phyloP scores from a whole-genome alignment of 2,329 filamentous ascomycete genomes.

The Xylaria sp. region DNA sequence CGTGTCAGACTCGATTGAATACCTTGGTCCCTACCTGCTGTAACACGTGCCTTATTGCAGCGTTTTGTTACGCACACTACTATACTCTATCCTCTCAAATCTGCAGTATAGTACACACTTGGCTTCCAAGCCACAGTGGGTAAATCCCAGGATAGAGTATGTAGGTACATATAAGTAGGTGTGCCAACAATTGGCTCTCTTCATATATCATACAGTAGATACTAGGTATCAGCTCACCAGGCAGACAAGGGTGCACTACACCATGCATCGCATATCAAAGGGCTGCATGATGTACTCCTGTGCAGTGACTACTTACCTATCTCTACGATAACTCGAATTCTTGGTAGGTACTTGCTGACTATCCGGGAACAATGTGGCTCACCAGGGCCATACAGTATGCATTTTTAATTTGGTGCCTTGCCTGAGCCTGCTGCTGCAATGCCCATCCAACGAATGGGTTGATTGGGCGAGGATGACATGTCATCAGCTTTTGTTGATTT shows the following conservation, averaged over 20 bases:
- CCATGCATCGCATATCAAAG: not conserved
- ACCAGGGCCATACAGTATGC: not conserved
- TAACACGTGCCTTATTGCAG: too few relatives aligned
- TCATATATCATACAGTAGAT: not conserved
- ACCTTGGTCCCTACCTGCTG: too few relatives aligned
- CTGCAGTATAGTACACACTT: too few relatives aligned
- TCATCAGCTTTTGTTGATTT: constrained; percentile 22
- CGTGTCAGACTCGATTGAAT: not conserved
- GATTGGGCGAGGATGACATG: constrained; percentile 11
- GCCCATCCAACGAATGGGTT: not conserved
- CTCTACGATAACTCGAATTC: constrained; percentile 1
- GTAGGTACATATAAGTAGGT: not conserved
- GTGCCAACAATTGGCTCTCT: constrained; percentile 7
- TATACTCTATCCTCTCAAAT: too few relatives aligned
- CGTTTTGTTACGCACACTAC: too few relatives aligned
- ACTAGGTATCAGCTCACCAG: constrained; percentile 1
- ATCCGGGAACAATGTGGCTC: not conserved
- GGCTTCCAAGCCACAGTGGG: not conserved
- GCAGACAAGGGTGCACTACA: not conserved
- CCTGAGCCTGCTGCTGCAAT: constrained; percentile 10
- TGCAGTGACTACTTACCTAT: constrained; percentile 2
- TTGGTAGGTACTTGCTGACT: not conserved
- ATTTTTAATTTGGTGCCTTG: constrained; percentile 10
- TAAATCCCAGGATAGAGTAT: not conserved
- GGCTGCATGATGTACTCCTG: constrained; percentile 10